Evolutionary conservation across 805 yeast genomes (phyloP).

Genomic region (Danielozyma ontarioensis): DNA sequence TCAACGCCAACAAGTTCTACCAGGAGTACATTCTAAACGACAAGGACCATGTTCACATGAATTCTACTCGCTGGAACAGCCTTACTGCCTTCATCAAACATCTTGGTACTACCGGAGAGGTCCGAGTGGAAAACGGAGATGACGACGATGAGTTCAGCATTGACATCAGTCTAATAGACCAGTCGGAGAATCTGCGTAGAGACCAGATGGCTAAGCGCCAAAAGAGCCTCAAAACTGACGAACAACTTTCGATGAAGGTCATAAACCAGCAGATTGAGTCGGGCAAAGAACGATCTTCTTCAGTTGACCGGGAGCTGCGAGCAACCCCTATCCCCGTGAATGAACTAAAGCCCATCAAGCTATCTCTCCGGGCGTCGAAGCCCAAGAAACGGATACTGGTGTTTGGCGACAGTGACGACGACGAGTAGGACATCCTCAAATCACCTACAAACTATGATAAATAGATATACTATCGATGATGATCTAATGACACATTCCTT

Average conservation of each 20-base stretch:
- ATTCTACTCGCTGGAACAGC: constrained; percentile 76
- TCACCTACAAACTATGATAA: too few relatives aligned
- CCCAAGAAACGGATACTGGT: constrained; percentile 2
- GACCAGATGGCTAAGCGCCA: constrained; percentile 33
- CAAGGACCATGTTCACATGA: constrained; percentile 83
- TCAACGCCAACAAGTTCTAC: constrained; percentile 81
- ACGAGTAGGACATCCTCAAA: constrained; percentile 17
- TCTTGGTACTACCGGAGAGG: constrained; percentile 52
- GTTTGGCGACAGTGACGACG: constrained; percentile 20
- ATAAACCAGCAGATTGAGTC: constrained; percentile 51
- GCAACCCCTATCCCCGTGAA: neutral
- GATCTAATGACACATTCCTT: too few relatives aligned
- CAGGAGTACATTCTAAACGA: constrained; percentile 78
- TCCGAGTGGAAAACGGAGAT: constrained; percentile 41
- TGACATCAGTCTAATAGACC: constrained; percentile 26
- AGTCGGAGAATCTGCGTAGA: constrained; percentile 22
- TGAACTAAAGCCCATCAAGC: neutral
- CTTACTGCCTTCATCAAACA: constrained; percentile 63
- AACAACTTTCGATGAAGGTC: constrained; percentile 35
- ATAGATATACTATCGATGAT: too few relatives aligned
- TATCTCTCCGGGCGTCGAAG: neutral
- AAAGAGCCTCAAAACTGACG: constrained; percentile 37
- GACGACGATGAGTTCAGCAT: constrained; percentile 33
- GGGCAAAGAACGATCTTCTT: constrained; percentile 23
- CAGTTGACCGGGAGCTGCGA: constrained; percentile 1